phyloP scores from a whole-genome alignment of 306 rosid genomes.

The Gillenia trifoliata region DNA sequence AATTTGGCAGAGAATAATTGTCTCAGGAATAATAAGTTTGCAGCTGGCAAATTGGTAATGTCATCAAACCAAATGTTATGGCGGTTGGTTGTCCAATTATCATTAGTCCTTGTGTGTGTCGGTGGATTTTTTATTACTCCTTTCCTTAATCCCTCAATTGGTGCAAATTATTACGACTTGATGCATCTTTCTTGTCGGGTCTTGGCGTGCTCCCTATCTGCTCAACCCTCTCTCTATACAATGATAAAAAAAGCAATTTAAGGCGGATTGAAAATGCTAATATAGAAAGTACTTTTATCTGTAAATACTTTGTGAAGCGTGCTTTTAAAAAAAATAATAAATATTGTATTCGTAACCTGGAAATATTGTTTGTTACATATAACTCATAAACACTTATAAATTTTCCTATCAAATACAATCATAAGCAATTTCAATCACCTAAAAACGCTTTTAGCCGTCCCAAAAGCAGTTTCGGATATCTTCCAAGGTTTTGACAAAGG shows the following conservation, averaged over 20 bases:
- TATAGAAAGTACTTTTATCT: too few relatives aligned
- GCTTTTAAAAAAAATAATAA: too few relatives aligned
- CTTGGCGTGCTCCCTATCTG: not conserved
- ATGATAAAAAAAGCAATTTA: not conserved
- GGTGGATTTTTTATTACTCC: constrained; percentile 32
- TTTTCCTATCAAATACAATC: too few relatives aligned
- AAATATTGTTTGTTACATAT: too few relatives aligned
- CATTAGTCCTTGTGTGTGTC: constrained; percentile 26
- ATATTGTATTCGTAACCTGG: too few relatives aligned
- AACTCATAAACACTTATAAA: too few relatives aligned
- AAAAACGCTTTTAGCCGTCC: too few relatives aligned
- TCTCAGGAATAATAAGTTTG: not conserved
- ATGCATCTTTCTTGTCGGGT: not conserved
- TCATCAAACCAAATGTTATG: not conserved
- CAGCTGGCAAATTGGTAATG: not conserved
- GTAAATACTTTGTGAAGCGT: too few relatives aligned
- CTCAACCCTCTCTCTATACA: not conserved
- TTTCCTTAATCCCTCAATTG: constrained; percentile 23
- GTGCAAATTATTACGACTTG: constrained; percentile 38
- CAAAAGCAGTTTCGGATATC: too few relatives aligned
- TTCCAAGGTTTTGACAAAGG: not conserved
- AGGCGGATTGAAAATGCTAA: too few relatives aligned
- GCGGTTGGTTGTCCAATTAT: constrained; percentile 12
- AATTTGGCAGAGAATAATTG: too few relatives aligned
- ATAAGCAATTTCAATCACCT: not conserved